Evolutionary conservation across 805 yeast genomes (phyloP).

Genomic region (Candida peoriensis): DNA sequence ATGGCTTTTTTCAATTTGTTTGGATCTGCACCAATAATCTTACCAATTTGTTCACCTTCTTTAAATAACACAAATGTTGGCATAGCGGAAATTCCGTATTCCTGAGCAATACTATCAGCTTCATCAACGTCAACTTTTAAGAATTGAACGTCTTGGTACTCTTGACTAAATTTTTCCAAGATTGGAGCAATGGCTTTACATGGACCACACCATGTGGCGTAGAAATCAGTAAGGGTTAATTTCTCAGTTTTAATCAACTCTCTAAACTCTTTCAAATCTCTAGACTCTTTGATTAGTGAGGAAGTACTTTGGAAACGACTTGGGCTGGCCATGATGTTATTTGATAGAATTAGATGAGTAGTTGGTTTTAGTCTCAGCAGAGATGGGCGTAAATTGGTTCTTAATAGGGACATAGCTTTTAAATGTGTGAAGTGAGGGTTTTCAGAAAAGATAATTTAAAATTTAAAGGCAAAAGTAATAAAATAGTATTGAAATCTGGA

Average conservation of each 20-base stretch:
- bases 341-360: neutral
- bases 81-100: slow-evolving; percentile 65
- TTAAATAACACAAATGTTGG: slow-evolving; percentile 67
- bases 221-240: slow-evolving; percentile 56
- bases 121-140: slow-evolving; percentile 70
- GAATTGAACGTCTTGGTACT: slow-evolving; percentile 47
- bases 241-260: slow-evolving; percentile 30
- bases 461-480: too few relatives aligned
- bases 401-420: neutral
- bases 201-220: slow-evolving; percentile 78
- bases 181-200: slow-evolving; percentile 67
- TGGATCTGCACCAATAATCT: slow-evolving; percentile 59
- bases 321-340: too few relatives aligned
- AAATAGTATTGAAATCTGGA: too few relatives aligned
- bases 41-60: slow-evolving; percentile 51
- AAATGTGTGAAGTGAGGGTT: neutral
- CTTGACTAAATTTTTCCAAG: slow-evolving; percentile 34
- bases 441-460: too few relatives aligned
- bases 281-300: slow-evolving; percentile 29
- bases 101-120: slow-evolving; percentile 52
- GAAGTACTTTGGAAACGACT: too few relatives aligned
- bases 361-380: neutral
- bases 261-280: slow-evolving; percentile 31
- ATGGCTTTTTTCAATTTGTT: slow-evolving; percentile 29
- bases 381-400: neutral